phyloP scores from a whole-genome alignment of 1,139 yeast genomes.

The Blastobotrys aristatus region DNA sequence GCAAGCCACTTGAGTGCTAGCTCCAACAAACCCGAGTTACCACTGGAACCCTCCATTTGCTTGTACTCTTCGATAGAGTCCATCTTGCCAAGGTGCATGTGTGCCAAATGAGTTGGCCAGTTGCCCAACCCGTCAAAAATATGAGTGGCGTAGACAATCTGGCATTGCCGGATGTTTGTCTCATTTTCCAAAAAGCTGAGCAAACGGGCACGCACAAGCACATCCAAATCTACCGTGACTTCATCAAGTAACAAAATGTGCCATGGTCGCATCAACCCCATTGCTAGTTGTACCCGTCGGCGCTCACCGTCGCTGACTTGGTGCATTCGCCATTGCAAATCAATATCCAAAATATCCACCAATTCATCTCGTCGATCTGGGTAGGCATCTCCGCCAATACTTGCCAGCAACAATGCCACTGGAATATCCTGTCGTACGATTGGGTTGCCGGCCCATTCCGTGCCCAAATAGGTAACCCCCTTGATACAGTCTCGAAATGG shows the following conservation, averaged over 20 bases:
- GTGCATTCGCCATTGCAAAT: conserved; percentile 88
- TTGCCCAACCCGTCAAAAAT: conserved; percentile 87
- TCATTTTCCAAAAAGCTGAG: conserved; percentile 66
- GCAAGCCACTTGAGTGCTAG: conserved; percentile 39
- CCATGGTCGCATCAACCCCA: conserved; percentile 95
- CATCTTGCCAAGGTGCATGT: conserved; percentile 63
- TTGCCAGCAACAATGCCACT: conserved; percentile 67
- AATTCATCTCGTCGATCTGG: conserved; percentile 73
- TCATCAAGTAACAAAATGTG: conserved; percentile 77
- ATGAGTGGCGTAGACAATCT: conserved; percentile 80
- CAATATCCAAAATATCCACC: conserved; percentile 73
- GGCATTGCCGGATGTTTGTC: conserved; percentile 60
- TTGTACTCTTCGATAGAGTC: conserved; percentile 19
- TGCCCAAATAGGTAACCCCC: conserved; percentile 86
- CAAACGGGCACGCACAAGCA: conserved; percentile 74
- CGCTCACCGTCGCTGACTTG: conserved; percentile 91
- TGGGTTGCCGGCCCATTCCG: conserved; percentile 96
- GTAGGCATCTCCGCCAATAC: conserved; percentile 76
- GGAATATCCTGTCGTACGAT: conserved; percentile 88
- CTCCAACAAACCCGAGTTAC: conserved; percentile 35
- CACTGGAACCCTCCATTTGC: conserved; percentile 17
- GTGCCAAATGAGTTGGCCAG: conserved; percentile 88
- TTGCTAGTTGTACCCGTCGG: conserved; percentile 84
- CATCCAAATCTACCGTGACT: conserved; percentile 94
- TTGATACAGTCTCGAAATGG: conserved; percentile 67